Evolutionary conservation across 225 moss, liverwort and hornwort species (phyloP).

Genomic region (Lunularia cruciata): DNA sequence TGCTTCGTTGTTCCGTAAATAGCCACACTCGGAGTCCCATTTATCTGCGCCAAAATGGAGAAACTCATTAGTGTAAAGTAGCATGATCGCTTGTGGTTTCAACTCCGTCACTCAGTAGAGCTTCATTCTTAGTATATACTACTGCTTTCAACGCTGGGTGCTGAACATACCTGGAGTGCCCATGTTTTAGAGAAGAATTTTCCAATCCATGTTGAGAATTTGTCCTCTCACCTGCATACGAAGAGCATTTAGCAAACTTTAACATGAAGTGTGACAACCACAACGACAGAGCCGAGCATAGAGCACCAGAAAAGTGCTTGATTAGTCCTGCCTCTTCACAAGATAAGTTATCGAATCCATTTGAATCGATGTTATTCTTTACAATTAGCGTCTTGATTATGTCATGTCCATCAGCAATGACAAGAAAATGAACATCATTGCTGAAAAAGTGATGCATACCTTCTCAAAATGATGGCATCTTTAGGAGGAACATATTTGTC

Average conservation of each 20-base stretch:
- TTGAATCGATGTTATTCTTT: neutral
- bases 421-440: too few species aligned
- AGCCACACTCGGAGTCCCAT: neutral
- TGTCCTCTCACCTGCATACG: neutral
- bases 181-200: neutral
- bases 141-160: neutral
- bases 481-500: slow-evolving; percentile 49
- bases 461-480: neutral
- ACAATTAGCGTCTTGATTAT: neutral
- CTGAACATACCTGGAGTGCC: neutral
- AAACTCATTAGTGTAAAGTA: neutral
- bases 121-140: neutral
- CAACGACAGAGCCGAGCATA: neutral
- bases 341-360: neutral
- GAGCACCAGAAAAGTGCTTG: too few species aligned
- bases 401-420: neutral
- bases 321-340: too few species aligned
- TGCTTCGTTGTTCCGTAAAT: neutral
- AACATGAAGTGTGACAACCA: neutral
- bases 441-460: neutral
- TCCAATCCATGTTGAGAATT: neutral
- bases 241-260: too few species aligned
- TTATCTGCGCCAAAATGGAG: slow-evolving; percentile 2
- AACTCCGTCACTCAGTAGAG: neutral
- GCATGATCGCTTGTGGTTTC: neutral